phyloP scores from a whole-genome alignment of 2,329 filamentous ascomycete genomes.

The Trichoderma brevicompactum region DNA sequence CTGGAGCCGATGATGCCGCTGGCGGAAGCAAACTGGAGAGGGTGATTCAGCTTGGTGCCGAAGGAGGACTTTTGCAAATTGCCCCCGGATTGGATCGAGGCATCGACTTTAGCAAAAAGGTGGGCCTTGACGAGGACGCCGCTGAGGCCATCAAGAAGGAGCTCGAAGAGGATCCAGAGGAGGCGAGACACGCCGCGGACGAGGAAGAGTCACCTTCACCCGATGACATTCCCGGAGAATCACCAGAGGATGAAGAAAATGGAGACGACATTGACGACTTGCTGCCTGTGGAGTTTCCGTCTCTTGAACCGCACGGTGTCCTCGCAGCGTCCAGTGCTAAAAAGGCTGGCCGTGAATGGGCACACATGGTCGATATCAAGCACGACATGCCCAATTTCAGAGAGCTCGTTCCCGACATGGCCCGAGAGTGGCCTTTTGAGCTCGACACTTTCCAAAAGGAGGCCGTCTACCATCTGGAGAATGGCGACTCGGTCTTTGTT shows the following conservation, averaged over 20 bases:
- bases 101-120: constrained; percentile 69
- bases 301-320: constrained; percentile 80
- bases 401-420: constrained; percentile 95
- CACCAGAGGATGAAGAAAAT: constrained; percentile 49
- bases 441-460: constrained; percentile 98
- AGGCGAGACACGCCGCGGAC: constrained; percentile 36
- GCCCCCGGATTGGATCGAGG: constrained; percentile 84
- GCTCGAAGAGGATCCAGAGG: constrained; percentile 57
- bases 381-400: constrained; percentile 91
- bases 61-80: constrained; percentile 77
- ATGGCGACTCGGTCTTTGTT: constrained; percentile 96
- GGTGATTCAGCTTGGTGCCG: constrained; percentile 79
- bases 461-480: constrained; percentile 95
- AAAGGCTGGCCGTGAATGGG: constrained; percentile 86
- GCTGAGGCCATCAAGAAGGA: constrained; percentile 72
- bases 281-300: constrained; percentile 89
- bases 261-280: constrained; percentile 79
- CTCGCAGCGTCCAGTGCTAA: constrained; percentile 73
- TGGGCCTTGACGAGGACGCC: constrained; percentile 61
- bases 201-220: constrained; percentile 37
- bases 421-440: constrained; percentile 93
- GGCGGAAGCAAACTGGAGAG: constrained; percentile 70
- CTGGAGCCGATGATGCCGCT: constrained; percentile 44
- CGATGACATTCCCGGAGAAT: constrained; percentile 35
- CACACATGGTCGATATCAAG: constrained; percentile 96